Evolutionary conservation across 2,329 filamentous ascomycete species (phyloP), one percentile per base, ranked within the genome.

Genomic region (Fusarium luffae): DNA sequence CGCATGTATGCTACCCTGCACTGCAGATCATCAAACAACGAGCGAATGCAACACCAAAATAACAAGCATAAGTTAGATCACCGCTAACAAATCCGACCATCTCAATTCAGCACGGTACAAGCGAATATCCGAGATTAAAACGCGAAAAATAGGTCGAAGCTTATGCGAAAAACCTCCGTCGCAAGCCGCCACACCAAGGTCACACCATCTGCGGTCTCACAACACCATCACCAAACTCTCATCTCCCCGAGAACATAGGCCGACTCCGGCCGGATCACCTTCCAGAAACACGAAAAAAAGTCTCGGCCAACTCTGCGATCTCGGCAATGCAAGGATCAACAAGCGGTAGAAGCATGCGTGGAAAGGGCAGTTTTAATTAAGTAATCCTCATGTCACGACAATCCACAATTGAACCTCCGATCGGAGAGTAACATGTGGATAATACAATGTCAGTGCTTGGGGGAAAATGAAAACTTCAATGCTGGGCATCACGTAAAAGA

Each of bases 401-500:
- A 63, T 62, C 66, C 66, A 69, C 66, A 40, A 16, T 21, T 19
- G 13, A 19, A 18, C 18, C 50, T 54, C 66, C 66, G 66, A 59
- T 54, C 46, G 66, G 66, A 64, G 51, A 19, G 11, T 37, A 4
- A 37, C 16, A 37, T 37, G 32, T 37, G 32, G 32, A 37, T 37
- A 18, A 18, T 18, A 11, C 16, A 37, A 6, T n/a, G 34, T 37
- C 18, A 37, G 5, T 2, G 34, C 34, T 9, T 7, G 21, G 21
- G 21, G 21, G 21, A 5, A 21, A 21, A 21, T 10, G 32, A 56
- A 46, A 52, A 37, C 42, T 43, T 54, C 23, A 43, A 66, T 49
- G 69, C 69, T 69, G 49, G 71, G 69, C 49, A 63, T 69, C 69
- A 71, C 69, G 69, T 71, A 71, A 71, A 69, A 71, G 66, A 72